A percentile compares a stretch with the other conserved stretches of the same genome.
Conservation (phyloP, 2,329 filamentous ascomycete species). For the Diplodia corticola region DNA sequence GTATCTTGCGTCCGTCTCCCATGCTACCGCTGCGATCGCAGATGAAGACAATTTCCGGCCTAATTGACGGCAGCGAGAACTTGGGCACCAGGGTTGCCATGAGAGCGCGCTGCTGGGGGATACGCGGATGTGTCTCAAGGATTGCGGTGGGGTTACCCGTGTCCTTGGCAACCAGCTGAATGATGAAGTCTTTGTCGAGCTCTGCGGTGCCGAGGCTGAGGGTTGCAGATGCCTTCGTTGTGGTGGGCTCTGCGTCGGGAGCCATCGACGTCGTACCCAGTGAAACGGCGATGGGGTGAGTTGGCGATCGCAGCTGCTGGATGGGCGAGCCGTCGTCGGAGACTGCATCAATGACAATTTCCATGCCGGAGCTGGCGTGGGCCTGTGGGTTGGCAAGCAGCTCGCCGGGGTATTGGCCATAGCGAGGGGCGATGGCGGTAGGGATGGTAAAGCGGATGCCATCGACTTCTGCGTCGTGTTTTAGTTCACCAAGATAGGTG, state of each 20-base stretch:
- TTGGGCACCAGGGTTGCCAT: constrained; percentile 72
- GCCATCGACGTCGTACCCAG: constrained; percentile 60
- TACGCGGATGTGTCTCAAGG: constrained; percentile 64
- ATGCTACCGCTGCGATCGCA: constrained; percentile 72
- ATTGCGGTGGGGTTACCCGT: constrained; percentile 63
- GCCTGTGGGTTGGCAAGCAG: constrained; percentile 27
- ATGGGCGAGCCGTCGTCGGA: constrained; percentile 60
- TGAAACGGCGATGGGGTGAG: constrained; percentile 65
- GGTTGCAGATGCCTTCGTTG: constrained; percentile 63
- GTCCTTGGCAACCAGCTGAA: constrained; percentile 64
- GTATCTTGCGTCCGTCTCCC: constrained; percentile 49
- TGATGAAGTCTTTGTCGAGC: constrained; percentile 65
- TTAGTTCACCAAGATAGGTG: constrained; percentile 68
- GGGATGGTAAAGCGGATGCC: constrained; percentile 70
- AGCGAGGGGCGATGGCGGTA: constrained; percentile 66
- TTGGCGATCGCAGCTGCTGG: constrained; percentile 64
- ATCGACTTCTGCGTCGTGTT: constrained; percentile 68
- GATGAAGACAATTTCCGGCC: constrained; percentile 69
- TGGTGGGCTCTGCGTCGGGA: constrained; percentile 49
- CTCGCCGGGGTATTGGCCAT: constrained; percentile 52
- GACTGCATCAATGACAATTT: constrained; percentile 60
- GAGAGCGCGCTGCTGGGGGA: constrained; percentile 63
- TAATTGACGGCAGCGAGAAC: constrained; percentile 60
- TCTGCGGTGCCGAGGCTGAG: constrained; percentile 55
- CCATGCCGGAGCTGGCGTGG: constrained; percentile 43